Percentiles rank a stretch among this genome's conserved stretches.
These are phyloP conservation scores for Kazachstania kunashirensis DNA, from an alignment of 805 yeast genomes.

Conservation along the genomic window DNA sequence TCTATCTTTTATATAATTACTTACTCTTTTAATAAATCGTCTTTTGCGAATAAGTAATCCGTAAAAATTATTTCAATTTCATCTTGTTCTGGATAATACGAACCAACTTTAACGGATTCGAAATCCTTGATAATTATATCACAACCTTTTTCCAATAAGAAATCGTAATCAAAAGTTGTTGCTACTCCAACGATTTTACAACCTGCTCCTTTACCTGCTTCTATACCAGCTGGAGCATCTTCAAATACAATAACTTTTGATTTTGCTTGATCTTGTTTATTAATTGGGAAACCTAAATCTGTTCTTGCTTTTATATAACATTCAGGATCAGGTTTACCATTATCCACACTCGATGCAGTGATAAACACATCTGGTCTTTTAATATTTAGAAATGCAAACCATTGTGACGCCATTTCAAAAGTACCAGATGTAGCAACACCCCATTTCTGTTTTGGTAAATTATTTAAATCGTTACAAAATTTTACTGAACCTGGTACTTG, in stretches of 20 bases:
- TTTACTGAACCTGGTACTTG: constrained; percentile 71
- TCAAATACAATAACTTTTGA: constrained; percentile 60
- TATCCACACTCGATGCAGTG: constrained; percentile 68
- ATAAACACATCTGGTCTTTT: constrained; percentile 65
- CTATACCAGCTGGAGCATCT: constrained; percentile 83
- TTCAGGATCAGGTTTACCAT: constrained; percentile 82
- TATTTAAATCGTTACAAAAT: constrained; percentile 46
- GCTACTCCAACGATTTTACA: constrained; percentile 77
- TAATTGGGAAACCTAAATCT: constrained; percentile 31
- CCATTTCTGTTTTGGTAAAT: constrained; percentile 54
- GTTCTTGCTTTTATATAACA: constrained; percentile 56
- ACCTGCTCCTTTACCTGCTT: constrained; percentile 77
- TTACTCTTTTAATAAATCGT: constrained; percentile 30
- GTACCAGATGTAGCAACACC: constrained; percentile 86
- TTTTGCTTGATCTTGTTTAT: constrained; percentile 28
- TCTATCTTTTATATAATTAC: too few species aligned
- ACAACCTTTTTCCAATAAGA: constrained; percentile 68
- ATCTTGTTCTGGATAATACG: constrained; percentile 38
- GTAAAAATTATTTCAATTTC: constrained; percentile 31
- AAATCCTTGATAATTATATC: constrained; percentile 72
- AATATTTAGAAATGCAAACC: constrained; percentile 59
- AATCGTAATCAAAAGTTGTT: constrained; percentile 62
- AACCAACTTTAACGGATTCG: constrained; percentile 47
- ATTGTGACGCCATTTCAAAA: constrained; percentile 62
- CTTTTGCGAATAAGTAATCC: constrained; percentile 33